phyloP scores from a whole-genome alignment of 805 yeast genomes.

The Clavispora vitiphila region DNA sequence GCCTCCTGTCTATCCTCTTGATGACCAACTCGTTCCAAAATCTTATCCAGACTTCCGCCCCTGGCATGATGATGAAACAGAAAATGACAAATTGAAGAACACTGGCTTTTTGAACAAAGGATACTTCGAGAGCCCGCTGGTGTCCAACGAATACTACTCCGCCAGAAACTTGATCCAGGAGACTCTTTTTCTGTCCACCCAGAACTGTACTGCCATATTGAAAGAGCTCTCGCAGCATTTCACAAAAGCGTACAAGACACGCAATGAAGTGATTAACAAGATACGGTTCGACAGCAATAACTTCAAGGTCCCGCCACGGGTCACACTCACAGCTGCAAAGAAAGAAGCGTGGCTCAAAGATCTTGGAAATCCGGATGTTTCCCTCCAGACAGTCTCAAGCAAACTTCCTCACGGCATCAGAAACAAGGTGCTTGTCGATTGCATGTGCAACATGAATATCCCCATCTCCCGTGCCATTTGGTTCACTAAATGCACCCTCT shows the following conservation, averaged over 20 bases:
- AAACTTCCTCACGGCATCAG: constrained; percentile 90
- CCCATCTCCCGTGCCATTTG: constrained; percentile 84
- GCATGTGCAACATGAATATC: constrained; percentile 58
- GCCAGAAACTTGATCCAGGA: constrained; percentile 59
- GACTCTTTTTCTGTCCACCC: constrained; percentile 32
- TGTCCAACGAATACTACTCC: constrained; percentile 62
- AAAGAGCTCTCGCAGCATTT: constrained; percentile 35
- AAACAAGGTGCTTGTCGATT: constrained; percentile 68
- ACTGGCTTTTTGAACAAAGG: constrained; percentile 61
- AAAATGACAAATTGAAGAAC: constrained; percentile 45
- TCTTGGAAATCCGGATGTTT: constrained; percentile 60
- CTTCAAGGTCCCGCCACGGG: constrained; percentile 82
- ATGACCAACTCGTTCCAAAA: constrained; percentile 13
- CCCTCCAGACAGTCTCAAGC: constrained; percentile 63
- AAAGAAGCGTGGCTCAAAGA: constrained; percentile 83
- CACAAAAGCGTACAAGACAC: constrained; percentile 30
- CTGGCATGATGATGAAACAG: constrained; percentile 41
- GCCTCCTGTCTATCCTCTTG: constrained; percentile 30
- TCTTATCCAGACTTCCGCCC: constrained; percentile 68
- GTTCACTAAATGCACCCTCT: constrained; percentile 84
- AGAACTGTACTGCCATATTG: constrained; percentile 30
- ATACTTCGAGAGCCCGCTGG: constrained; percentile 56
- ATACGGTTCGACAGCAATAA: constrained; percentile 28
- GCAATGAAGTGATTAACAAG: constrained; percentile 39
- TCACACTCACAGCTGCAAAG: constrained; percentile 83